A percentile compares a stretch with the other conserved stretches of the same genome.
Evolutionary conservation across 179 eudicot species (phyloP).

Genomic region (Patellifolia procumbens): DNA sequence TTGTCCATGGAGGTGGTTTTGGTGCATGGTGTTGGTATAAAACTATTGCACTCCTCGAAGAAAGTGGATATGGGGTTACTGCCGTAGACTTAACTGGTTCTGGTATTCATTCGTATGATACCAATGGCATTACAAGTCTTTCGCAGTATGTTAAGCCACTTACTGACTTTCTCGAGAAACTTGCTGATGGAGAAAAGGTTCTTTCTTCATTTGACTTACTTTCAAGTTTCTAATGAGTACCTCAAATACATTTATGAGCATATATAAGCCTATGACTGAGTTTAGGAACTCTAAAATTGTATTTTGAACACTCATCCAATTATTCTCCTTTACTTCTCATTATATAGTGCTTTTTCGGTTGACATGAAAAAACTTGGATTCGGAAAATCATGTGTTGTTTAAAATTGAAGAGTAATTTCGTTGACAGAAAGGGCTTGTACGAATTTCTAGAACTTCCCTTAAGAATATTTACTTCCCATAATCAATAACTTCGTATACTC

Average conservation of each 20-base stretch:
- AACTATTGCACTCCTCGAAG: constrained; percentile 83
- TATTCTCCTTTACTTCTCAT: too few relatives aligned
- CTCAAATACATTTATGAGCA: neutral
- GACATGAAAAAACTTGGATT: too few relatives aligned
- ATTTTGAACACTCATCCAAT: neutral
- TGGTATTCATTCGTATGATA: constrained; percentile 76
- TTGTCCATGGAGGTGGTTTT: constrained; percentile 97
- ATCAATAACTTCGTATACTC: too few relatives aligned
- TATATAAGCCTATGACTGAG: neutral
- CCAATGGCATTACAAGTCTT: constrained; percentile 70
- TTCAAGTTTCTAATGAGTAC: neutral
- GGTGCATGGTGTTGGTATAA: constrained; percentile 99
- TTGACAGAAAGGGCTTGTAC: too few relatives aligned
- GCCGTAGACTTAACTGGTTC: constrained; percentile 91
- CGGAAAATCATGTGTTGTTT: too few relatives aligned
- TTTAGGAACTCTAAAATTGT: neutral
- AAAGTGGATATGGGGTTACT: constrained; percentile 75
- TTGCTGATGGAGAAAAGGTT: constrained; percentile 79
- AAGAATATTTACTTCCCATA: too few relatives aligned
- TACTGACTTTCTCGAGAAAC: constrained; percentile 66
- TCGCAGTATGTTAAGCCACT: constrained; percentile 88
- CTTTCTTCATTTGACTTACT: constrained; percentile 8
- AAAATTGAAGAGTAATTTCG: too few relatives aligned
- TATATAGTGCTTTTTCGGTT: too few relatives aligned
- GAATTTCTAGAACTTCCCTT: too few relatives aligned